phyloP scores from a whole-genome alignment of 495 filamentous ascomycete species.

The Podospora australis region DNA sequence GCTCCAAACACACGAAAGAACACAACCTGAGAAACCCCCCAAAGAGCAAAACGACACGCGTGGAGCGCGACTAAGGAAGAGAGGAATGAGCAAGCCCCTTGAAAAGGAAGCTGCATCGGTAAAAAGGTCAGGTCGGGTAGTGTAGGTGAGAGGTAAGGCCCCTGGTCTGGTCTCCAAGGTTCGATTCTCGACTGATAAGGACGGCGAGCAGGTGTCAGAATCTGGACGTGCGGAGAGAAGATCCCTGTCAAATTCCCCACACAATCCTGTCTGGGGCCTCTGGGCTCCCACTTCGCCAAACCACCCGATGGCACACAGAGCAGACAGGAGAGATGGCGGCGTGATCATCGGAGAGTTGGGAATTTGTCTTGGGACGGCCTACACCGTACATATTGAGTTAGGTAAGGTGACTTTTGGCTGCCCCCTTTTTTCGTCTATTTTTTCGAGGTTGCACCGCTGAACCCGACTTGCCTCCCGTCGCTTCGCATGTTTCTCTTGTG shows the following conservation, averaged over 20 bases:
- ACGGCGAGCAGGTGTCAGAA: conserved; percentile 3
- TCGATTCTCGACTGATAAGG: conserved; percentile 3
- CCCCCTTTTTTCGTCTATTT: conserved; percentile 1
- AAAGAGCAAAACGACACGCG: conserved; percentile 4
- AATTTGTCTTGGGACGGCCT: too few species aligned
- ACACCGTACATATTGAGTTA: too few species aligned
- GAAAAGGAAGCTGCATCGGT: not conserved
- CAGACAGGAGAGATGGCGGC: not conserved
- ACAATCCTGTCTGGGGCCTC: not conserved
- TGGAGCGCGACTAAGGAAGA: conserved; percentile 1
- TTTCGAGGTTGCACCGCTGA: conserved; percentile 7
- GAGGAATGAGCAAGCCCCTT: not conserved
- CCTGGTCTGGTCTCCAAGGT: too few species aligned
- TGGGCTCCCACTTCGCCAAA: not conserved
- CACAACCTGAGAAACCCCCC: not conserved
- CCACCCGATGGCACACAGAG: not conserved
- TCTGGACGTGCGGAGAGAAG: conserved; percentile 1
- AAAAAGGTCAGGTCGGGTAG: too few species aligned
- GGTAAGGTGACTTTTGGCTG: not conserved
- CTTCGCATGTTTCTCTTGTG: not conserved
- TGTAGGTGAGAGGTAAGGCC: too few species aligned
- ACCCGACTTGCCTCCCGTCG: not conserved
- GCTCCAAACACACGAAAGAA: not conserved
- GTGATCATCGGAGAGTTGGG: not conserved
- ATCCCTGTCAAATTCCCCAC: conserved; percentile 1